Evolutionary conservation across 108 stramenopile genomes (phyloP).

Genomic region (Nannochloropsis salina): DNA sequence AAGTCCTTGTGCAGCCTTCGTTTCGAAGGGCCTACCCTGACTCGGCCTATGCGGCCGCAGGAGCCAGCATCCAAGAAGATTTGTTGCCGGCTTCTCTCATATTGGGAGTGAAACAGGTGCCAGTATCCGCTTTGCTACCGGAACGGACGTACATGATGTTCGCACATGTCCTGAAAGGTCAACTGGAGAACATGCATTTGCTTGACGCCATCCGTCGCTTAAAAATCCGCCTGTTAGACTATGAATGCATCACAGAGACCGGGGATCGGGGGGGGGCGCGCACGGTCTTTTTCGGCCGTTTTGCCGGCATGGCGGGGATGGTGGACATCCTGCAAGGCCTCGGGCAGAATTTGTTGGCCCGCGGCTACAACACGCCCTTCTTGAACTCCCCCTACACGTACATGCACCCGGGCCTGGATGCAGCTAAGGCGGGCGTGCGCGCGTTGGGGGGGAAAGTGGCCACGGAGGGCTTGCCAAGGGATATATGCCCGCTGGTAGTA

Average conservation of each 20-base stretch:
- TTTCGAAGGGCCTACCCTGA: constrained; percentile 65
- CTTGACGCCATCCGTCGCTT: constrained; percentile 61
- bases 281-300: constrained; percentile 78
- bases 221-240: constrained; percentile 69
- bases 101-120: constrained; percentile 74
- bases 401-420: constrained; percentile 62
- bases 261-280: constrained; percentile 52
- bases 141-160: constrained; percentile 73
- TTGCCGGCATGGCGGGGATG: constrained; percentile 76
- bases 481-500: constrained; percentile 63
- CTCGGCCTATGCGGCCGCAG: constrained; percentile 60
- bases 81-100: constrained; percentile 60
- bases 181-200: constrained; percentile 69
- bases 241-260: constrained; percentile 64
- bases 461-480: constrained; percentile 55
- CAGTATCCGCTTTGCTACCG: constrained; percentile 49
- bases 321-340: constrained; percentile 68
- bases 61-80: constrained; percentile 65
- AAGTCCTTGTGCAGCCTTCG: constrained; percentile 65
- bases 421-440: constrained; percentile 56
- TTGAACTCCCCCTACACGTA: constrained; percentile 63
- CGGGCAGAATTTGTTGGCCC: constrained; percentile 65
- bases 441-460: constrained; percentile 39
- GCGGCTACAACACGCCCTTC: constrained; percentile 65
- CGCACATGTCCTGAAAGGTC: constrained; percentile 72